phyloP scores from a whole-genome alignment of 768 basidiomycete genomes.

The Suillus subalutaceus region DNA sequence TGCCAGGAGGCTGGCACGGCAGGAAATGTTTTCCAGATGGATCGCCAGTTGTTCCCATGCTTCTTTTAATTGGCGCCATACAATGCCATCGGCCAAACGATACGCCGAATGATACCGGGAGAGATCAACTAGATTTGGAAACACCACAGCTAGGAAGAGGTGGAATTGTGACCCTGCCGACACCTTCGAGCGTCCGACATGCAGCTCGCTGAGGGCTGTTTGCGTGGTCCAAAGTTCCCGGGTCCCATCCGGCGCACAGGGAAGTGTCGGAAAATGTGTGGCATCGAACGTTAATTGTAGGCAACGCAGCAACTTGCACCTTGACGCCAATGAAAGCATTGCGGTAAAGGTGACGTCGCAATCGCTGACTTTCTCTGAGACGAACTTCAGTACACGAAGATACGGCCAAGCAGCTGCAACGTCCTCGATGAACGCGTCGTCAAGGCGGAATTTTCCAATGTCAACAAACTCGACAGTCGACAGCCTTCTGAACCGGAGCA shows the following conservation, averaged over 20 bases:
- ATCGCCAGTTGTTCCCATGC: too few species aligned
- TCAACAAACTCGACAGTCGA: background rate
- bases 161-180: background rate
- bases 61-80: background rate
- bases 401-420: background rate
- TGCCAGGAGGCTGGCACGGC: too few species aligned
- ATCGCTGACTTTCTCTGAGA: too few species aligned
- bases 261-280: background rate
- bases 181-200: background rate
- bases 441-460: background rate
- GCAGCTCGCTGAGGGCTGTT: background rate
- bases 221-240: background rate
- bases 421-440: slow-evolving; percentile 1
- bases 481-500: background rate
- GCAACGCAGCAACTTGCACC: background rate
- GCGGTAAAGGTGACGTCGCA: background rate
- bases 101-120: background rate
- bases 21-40: background rate
- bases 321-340: background rate
- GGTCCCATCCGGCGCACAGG: background rate
- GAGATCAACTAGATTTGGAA: background rate
- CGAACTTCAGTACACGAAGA: background rate
- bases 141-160: background rate
- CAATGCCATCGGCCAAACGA: background rate
- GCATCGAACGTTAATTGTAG: background rate